These are phyloP conservation scores for Diaporthe ampelina DNA, from an alignment of 2,329 filamentous ascomycete species.

Conservation along the genomic window DNA sequence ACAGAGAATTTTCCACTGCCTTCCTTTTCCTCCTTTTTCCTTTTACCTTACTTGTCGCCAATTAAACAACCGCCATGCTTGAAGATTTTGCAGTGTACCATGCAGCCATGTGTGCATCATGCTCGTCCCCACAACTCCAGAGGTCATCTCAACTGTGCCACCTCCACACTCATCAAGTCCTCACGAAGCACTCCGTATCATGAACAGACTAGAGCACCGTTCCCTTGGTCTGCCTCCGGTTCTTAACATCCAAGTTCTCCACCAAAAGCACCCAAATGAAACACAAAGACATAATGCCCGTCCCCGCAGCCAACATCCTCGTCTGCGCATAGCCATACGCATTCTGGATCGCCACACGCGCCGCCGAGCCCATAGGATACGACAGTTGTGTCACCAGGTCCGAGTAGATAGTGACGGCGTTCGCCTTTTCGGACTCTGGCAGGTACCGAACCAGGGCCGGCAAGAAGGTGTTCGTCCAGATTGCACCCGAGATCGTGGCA, in stretches of 20 bases:
- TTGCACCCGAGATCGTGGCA: slow-evolving; percentile 71
- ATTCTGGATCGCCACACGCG: slow-evolving; percentile 67
- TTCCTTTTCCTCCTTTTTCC: not conserved
- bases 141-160: not conserved
- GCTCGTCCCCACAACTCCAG: not conserved
- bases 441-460: slow-evolving; percentile 64
- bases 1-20: not conserved
- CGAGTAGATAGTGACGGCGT: slow-evolving; percentile 64
- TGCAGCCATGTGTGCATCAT: not conserved
- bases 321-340: slow-evolving; percentile 69
- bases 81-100: not conserved
- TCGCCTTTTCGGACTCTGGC: slow-evolving; percentile 54
- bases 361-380: slow-evolving; percentile 60
- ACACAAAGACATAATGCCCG: slow-evolving; percentile 50
- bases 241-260: slow-evolving; percentile 63
- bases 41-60: not conserved
- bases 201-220: slow-evolving; percentile 58
- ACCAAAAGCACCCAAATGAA: slow-evolving; percentile 60
- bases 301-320: slow-evolving; percentile 59
- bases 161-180: not conserved
- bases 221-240: slow-evolving; percentile 65
- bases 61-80: not conserved
- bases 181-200: not conserved
- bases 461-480: slow-evolving; percentile 67
- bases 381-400: slow-evolving; percentile 64